These are phyloP conservation scores for Phytopythium ostracodes DNA, from an alignment of 352 stramenopile species.

Conservation along the genomic window DNA sequence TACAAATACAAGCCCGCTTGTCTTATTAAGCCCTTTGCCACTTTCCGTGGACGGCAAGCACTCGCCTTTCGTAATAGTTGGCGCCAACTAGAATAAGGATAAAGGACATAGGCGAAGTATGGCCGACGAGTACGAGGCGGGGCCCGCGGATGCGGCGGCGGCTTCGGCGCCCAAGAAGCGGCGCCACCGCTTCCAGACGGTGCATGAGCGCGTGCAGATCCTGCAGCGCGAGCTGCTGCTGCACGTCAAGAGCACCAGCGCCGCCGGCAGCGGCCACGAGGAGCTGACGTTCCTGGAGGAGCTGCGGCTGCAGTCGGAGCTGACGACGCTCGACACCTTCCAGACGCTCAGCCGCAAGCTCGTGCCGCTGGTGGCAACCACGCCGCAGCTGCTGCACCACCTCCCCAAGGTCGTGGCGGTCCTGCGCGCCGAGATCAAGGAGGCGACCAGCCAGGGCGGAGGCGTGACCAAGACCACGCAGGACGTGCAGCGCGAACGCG, in stretches of 20 bases:
- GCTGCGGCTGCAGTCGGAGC: conserved; percentile 68
- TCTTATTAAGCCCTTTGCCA: neutral
- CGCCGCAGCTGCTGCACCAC: conserved; percentile 80
- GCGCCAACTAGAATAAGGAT: too few relatives aligned
- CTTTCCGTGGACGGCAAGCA: neutral
- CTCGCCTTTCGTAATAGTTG: neutral
- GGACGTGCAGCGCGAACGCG: conserved; percentile 67
- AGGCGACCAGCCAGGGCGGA: conserved; percentile 17
- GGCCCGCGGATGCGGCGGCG: neutral
- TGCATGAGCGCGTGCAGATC: conserved; percentile 75
- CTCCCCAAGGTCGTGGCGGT: conserved; percentile 63
- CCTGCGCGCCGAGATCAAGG: conserved; percentile 56
- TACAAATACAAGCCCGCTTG: neutral
- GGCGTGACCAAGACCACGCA: conserved; percentile 15
- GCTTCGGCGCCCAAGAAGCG: conserved; percentile 53
- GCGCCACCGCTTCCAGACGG: conserved; percentile 81
- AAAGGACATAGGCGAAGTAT: neutral
- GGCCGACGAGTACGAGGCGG: conserved; percentile 7
- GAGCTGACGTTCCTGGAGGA: conserved; percentile 81
- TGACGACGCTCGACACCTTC: conserved; percentile 83
- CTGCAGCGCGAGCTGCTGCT: conserved; percentile 78
- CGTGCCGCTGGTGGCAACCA: conserved; percentile 72
- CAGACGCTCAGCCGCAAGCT: conserved; percentile 69
- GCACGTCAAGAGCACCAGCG: conserved; percentile 73
- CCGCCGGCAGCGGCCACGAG: conserved; percentile 40